These are phyloP conservation scores for Rhinocladiella similis DNA, from an alignment of 2,329 filamentous ascomycete genomes.

Conservation along the genomic window DNA sequence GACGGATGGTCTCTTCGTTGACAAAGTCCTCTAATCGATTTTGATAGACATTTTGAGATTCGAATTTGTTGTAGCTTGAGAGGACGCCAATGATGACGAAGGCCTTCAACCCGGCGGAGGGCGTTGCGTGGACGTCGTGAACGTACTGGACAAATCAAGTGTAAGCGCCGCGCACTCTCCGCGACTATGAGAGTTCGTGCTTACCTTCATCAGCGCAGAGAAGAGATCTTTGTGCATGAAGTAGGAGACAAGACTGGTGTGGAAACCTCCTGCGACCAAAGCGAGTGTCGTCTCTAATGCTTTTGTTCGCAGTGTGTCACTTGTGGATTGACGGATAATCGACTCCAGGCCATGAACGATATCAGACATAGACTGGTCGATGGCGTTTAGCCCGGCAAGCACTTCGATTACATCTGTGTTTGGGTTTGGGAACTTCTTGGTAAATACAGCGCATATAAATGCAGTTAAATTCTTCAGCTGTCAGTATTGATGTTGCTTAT, in stretches of 20 bases:
- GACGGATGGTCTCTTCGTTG: constrained; percentile 82
- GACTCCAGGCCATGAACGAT: constrained; percentile 80
- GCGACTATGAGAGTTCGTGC: constrained; percentile 17
- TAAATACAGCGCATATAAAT: constrained; percentile 78
- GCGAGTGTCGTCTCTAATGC: constrained; percentile 80
- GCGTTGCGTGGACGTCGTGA: constrained; percentile 58
- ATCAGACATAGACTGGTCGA: constrained; percentile 83
- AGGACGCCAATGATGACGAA: constrained; percentile 83
- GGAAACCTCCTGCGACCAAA: constrained; percentile 89
- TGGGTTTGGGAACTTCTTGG: constrained; percentile 90
- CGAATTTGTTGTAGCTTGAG: constrained; percentile 99
- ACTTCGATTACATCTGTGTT: constrained; percentile 93
- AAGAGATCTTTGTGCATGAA: constrained; percentile 94
- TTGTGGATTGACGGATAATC: constrained; percentile 76
- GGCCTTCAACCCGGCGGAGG: constrained; percentile 62
- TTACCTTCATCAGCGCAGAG: constrained; percentile 88
- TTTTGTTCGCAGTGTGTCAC: constrained; percentile 71
- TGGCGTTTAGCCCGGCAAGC: constrained; percentile 82
- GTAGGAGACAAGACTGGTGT: constrained; percentile 90
- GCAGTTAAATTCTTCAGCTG: constrained; percentile 77
- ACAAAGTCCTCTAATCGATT: constrained; percentile 91
- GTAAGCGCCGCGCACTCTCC: too few species aligned
- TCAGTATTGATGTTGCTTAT: constrained; percentile 31
- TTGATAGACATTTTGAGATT: constrained; percentile 95
- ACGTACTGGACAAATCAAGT: constrained; percentile 25